Percentiles rank a stretch among this genome's conserved stretches.
Conservation (phyloP, 495 filamentous ascomycete genomes). For the Aspergillus sclerotiicarbonarius region DNA sequence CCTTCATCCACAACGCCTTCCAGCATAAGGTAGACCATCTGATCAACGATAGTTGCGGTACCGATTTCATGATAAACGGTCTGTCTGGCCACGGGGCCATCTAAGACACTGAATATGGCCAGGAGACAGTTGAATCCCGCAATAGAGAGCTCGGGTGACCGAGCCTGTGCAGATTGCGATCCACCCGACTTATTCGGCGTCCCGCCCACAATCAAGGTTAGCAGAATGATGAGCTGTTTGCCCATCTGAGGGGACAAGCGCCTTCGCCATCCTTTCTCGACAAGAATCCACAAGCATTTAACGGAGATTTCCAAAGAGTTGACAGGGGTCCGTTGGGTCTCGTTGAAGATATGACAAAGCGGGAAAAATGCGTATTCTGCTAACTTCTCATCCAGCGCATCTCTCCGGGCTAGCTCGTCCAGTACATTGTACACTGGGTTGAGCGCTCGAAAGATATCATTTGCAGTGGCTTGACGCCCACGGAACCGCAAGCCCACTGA, state of each 20-base stretch:
- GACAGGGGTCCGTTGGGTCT: constrained; percentile 67
- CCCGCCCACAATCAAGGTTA: constrained; percentile 79
- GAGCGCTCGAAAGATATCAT: constrained; percentile 54
- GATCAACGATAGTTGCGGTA: constrained; percentile 69
- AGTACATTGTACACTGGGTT: constrained; percentile 54
- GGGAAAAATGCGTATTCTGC: constrained; percentile 97
- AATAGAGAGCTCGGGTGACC: constrained; percentile 67
- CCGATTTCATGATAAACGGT: constrained; percentile 57
- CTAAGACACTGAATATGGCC: constrained; percentile 48
- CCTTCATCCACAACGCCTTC: constrained; percentile 62
- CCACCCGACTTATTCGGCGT: constrained; percentile 48
- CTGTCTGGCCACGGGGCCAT: constrained; percentile 44
- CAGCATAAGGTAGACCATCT: constrained; percentile 75
- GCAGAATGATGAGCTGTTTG: constrained; percentile 80
- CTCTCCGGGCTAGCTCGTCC: constrained; percentile 45
- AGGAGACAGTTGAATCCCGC: constrained; percentile 59
- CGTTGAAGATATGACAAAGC: constrained; percentile 79
- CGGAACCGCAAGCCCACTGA: constrained; percentile 62
- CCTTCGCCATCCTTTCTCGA: constrained; percentile 73
- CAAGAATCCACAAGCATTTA: constrained; percentile 66
- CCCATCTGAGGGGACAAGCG: constrained; percentile 65
- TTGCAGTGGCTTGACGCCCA: constrained; percentile 49
- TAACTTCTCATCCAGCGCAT: constrained; percentile 71
- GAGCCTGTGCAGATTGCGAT: constrained; percentile 31
- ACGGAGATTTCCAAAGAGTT: constrained; percentile 72